Evolutionary conservation across 371 early-diverging fungal species (phyloP), one percentile per base, ranked within the genome.

Genomic region (Mortierella sp.): DNA sequence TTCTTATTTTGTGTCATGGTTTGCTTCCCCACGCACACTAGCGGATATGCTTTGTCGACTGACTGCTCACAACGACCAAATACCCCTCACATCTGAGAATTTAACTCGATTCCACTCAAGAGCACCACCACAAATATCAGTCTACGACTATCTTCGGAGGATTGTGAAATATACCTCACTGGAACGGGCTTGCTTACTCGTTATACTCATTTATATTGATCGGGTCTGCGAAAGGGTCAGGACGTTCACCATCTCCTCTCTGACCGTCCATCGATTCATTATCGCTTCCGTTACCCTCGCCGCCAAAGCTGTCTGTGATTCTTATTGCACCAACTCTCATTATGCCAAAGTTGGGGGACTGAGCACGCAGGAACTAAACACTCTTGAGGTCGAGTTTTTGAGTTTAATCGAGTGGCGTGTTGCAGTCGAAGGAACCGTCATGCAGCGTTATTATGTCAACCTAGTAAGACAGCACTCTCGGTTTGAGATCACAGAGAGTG

Each of bases 101-200:
- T 85, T 98, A 19, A 97, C 99, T 6, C 93, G 98, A 38, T 99
- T 99, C 72, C 99, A 99, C 78, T 98, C 98, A 32, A 91, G 98
- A 60, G 94, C 95, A 28, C 91, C 96, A 21, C 98, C 99, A n/a
- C 90, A 88, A 70, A 97, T 97, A 63, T 88, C 92, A 11, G 89
- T 97, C 10, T 70, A 73, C 68, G 95, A 95, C 65, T 96, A 97
- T 72, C 83, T 96, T 58, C 84, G 90, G 41, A 91, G 97, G 33
- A 94, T 97, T 69, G 91, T 95, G 59, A 93, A 93, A 84, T 98
- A 96, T 82, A 96, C 97, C 33, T 93, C 95, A 16, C 85, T 97
- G 33, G 98, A 99, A 79, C 93, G 93, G 36, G 90, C 95, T 1
- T 96, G 95, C 73, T 83, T 99, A 21, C 77, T 98, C 5, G 88